Base-by-base conservation (phyloP, 1,139 yeast genomes). In the Debaryomyces robertsiae region DNA sequence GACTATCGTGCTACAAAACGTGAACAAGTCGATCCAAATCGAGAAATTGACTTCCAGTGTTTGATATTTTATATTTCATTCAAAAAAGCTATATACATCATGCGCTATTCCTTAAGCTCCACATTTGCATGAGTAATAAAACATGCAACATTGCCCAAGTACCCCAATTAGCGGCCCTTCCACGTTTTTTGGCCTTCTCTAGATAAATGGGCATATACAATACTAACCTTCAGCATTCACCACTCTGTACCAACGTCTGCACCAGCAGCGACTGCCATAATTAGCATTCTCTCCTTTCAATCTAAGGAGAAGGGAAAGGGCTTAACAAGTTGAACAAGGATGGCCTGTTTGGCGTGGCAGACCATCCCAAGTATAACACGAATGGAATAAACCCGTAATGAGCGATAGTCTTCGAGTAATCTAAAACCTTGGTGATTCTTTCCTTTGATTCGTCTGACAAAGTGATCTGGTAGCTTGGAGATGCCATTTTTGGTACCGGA, bases 341-440 rank as follows among this genome's bases (percentile, higher is more conserved):
- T 50, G 98, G 98, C 68, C 84, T 87, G 65, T 84, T 86, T 44
- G 89, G 77, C 48, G 94, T 81, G 54, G 87, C 82, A 46, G 87
- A 74, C 96, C 96, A 91, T 32, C 96, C 98, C 59, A 93, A 74
- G 73, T 93, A 93, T 58, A 93, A 75, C 50, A 93, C 84, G 60
- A 93, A 86, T 46, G 98, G 98, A 56, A 93, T 84, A 87, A 95
- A 93, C 32, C 98, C 97, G 67, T 90, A 93, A 70, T 93, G 98
- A 46, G 93, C 87, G 58, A 87, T 77, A 42, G 88, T 85, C 65
- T 89, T 87, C 51, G 96, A 84, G 56, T 89, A 76, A 55, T 87
- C 95, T 55, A 90, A 72, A 50, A 90, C 71, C 65, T 84, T 88
- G 64, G 83, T 67, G 64, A 93, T 79, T 70, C 98, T 89, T 72